These are phyloP conservation scores for Pythium pectinolyticum DNA, from an alignment of 352 stramenopile genomes.

Conservation along the genomic window DNA sequence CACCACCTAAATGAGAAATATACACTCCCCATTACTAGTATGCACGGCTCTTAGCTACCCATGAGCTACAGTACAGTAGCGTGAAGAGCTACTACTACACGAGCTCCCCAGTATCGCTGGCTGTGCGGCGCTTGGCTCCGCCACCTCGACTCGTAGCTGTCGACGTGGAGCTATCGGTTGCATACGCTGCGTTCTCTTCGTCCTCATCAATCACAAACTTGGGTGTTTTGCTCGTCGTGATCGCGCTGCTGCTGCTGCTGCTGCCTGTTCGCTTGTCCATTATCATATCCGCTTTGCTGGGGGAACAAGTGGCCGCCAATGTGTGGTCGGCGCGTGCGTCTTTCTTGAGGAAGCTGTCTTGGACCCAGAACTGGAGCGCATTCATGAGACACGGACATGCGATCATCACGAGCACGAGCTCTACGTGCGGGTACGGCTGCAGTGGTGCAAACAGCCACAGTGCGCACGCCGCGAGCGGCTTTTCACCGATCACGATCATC, in stretches of 20 bases:
- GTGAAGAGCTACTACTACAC: conserved; percentile 4
- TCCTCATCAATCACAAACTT: conserved; percentile 33
- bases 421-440: conserved; percentile 58
- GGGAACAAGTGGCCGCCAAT: conserved; percentile 22
- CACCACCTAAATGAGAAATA: background rate
- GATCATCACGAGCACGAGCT: conserved; percentile 87
- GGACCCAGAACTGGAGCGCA: conserved; percentile 87
- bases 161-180: conserved; percentile 20
- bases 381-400: conserved; percentile 89
- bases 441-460: conserved; percentile 72
- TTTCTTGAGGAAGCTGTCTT: conserved; percentile 91
- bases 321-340: conserved; percentile 43
- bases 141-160: conserved; percentile 5
- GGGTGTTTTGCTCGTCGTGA: conserved; percentile 9
- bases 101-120: background rate
- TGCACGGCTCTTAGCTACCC: background rate
- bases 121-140: conserved; percentile 14
- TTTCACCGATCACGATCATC: conserved; percentile 71
- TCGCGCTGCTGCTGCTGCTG: background rate
- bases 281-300: conserved; percentile 20
- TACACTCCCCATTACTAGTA: background rate
- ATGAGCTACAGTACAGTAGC: too few species aligned
- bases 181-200: conserved; percentile 20
- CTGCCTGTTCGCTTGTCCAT: background rate
- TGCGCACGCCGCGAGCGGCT: conserved; percentile 58